Evolutionary conservation across 164 flowering plant genomes (phyloP).

Genomic region (Vitis riparia): DNA sequence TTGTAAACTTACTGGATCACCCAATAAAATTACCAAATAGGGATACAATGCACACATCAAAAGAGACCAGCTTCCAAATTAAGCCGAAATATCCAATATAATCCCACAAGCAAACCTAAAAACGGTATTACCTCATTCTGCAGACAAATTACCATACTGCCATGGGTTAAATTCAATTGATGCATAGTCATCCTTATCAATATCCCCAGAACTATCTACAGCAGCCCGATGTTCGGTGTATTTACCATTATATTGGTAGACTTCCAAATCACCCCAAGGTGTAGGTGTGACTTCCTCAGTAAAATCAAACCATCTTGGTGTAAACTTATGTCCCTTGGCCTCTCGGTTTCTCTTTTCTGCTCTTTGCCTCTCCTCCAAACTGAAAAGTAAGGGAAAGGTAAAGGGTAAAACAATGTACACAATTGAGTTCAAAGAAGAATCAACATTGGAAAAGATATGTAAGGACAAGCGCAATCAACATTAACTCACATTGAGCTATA

Average conservation of each 20-base stretch:
- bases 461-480: background rate
- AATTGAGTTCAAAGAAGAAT: background rate
- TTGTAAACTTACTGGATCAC: background rate
- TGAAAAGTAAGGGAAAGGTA: slow-evolving; percentile 11
- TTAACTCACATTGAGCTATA: too few relatives aligned
- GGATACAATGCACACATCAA: background rate
- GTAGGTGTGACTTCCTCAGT: slow-evolving; percentile 55
- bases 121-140: slow-evolving; percentile 21
- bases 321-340: slow-evolving; percentile 42
- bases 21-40: background rate
- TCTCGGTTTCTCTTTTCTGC: slow-evolving; percentile 53
- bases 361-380: slow-evolving; percentile 63
- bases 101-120: slow-evolving; percentile 1
- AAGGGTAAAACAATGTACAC: background rate
- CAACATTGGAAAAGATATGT: background rate
- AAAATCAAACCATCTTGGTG: slow-evolving; percentile 67
- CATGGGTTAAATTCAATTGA: slow-evolving; percentile 67
- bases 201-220: slow-evolving; percentile 28
- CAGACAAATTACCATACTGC: slow-evolving; percentile 49
- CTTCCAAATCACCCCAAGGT: slow-evolving; percentile 74
- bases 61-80: background rate
- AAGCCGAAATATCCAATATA: slow-evolving; percentile 11
- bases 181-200: slow-evolving; percentile 28
- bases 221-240: slow-evolving; percentile 51
- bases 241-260: slow-evolving; percentile 57